These are phyloP conservation scores for Turritis glabra DNA, from an alignment of 345 rosid species.

Conservation along the genomic window DNA sequence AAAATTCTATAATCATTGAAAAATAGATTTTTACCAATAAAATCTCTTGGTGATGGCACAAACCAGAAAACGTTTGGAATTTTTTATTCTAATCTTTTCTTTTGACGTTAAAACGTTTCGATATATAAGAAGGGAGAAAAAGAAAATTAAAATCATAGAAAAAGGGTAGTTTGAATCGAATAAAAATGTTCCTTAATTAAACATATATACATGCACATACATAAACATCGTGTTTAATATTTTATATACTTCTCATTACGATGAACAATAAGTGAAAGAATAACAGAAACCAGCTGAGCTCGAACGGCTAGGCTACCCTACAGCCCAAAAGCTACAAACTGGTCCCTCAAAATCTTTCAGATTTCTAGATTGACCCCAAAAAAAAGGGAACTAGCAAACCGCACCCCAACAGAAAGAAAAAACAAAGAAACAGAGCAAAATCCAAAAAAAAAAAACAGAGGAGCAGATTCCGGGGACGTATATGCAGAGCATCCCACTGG, in stretches of 20 bases:
- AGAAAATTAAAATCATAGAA: background rate
- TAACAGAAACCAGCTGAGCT: slow-evolving; percentile 79
- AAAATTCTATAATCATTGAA: slow-evolving; percentile 7
- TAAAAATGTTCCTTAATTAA: background rate
- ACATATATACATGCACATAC: background rate
- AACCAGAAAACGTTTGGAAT: slow-evolving; percentile 11
- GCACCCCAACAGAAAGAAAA: background rate
- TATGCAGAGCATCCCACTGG: slow-evolving; percentile 71
- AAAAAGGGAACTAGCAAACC: slow-evolving; percentile 24
- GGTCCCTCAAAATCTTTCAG: slow-evolving; percentile 47
- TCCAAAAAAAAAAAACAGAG: slow-evolving; percentile 32
- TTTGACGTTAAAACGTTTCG: too few species aligned
- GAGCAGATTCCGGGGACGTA: slow-evolving; percentile 73
- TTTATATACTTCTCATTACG: slow-evolving; percentile 29
- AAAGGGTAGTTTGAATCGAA: background rate
- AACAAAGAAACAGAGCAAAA: slow-evolving; percentile 2
- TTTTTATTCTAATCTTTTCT: too few species aligned
- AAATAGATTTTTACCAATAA: slow-evolving; percentile 15
- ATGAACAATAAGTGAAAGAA: slow-evolving; percentile 45
- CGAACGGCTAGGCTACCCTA: slow-evolving; percentile 45
- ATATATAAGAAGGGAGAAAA: too few species aligned
- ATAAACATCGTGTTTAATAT: slow-evolving; percentile 16
- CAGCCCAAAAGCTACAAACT: slow-evolving; percentile 66
- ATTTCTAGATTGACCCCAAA: slow-evolving; percentile 42
- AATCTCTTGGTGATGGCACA: slow-evolving; percentile 7